Evolutionary conservation across 495 filamentous ascomycete genomes (phyloP).

Genomic region (Xeromyces bisporus): DNA sequence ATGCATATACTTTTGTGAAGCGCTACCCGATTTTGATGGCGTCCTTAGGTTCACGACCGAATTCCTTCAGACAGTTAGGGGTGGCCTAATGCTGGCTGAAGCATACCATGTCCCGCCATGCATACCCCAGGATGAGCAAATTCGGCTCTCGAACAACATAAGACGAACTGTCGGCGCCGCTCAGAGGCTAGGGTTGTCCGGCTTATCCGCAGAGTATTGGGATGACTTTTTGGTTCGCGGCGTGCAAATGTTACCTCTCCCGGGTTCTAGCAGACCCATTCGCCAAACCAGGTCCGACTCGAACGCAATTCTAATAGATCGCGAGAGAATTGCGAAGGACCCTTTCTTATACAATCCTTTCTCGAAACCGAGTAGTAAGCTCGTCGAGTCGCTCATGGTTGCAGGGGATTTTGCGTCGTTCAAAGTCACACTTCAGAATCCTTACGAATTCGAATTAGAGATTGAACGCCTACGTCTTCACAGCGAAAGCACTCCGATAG

Average conservation of each 20-base stretch:
- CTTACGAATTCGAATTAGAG: constrained; percentile 81
- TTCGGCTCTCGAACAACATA: constrained; percentile 64
- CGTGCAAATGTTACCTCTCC: constrained; percentile 45
- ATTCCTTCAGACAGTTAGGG: constrained; percentile 55
- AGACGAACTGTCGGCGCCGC: constrained; percentile 63
- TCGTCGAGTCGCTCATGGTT: constrained; percentile 50
- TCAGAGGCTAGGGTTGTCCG: constrained; percentile 48
- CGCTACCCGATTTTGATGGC: constrained; percentile 77
- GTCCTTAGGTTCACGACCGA: constrained; percentile 75
- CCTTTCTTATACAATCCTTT: constrained; percentile 93
- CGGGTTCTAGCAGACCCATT: constrained; percentile 40
- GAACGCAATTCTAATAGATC: constrained; percentile 37
- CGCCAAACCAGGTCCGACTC: constrained; percentile 57
- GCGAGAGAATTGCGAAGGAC: constrained; percentile 40
- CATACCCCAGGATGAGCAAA: constrained; percentile 67
- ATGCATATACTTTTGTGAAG: constrained; percentile 84
- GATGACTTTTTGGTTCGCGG: constrained; percentile 85
- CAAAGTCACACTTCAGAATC: constrained; percentile 73
- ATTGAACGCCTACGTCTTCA: constrained; percentile 68
- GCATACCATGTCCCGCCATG: constrained; percentile 32
- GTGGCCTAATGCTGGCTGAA: constrained; percentile 54
- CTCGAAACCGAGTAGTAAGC: constrained; percentile 43
- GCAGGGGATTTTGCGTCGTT: constrained; percentile 62
- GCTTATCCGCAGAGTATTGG: constrained; percentile 77
- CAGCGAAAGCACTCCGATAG: constrained; percentile 51